Base-by-base conservation (phyloP, 129 eudicot genomes). In the Cynara cardunculus region DNA sequence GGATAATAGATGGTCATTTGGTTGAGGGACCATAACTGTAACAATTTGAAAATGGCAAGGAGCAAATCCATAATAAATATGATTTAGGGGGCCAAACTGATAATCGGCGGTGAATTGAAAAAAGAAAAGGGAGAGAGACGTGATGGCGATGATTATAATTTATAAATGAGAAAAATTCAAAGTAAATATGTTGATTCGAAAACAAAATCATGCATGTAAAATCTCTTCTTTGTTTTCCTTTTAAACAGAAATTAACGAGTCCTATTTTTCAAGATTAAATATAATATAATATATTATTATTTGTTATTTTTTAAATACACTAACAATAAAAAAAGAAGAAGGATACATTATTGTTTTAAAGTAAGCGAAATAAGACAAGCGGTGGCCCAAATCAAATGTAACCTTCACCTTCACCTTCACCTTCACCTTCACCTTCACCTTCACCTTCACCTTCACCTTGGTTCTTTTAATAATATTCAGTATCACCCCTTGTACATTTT, bases 71-170 rank as follows among this genome's bases (percentile, higher is more conserved):
- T 1, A n/a, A 56, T 5, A 18, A 56, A 56, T 5, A 0, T 0
- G n/a, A 19, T 56, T 18, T 56, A 18, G 4, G 24, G 65, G 65
- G 5, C 65, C 65, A 56, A 56, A 56, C 2, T 5, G 2, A 8
- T 56, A 56, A 56, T n/a, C 5, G 5, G 5, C 2, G 4, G 2
- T 56, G 64, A 53, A 53, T 53, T 30, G 26, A 56, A 41, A 39
- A 41, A 9, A 2, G 24, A 41, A 26, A 27, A 59, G 24, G 7
- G 4, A 77, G 30, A 65, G 31, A 14, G 59, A 8, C 25, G 22
- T 31, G 37, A 68, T 64, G 18, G 68, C 72, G 25, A 80, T 80
- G 11, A 81, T 73, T 79, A 80, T 80, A n/a, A 71, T 24, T 25
- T 18, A 46, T 13, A 18, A 5, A 56, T 56, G 65, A 62, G 78